These are phyloP conservation scores for Chlamydomonas applanata DNA, from an alignment of 139 green algal genomes.

Conservation along the genomic window DNA sequence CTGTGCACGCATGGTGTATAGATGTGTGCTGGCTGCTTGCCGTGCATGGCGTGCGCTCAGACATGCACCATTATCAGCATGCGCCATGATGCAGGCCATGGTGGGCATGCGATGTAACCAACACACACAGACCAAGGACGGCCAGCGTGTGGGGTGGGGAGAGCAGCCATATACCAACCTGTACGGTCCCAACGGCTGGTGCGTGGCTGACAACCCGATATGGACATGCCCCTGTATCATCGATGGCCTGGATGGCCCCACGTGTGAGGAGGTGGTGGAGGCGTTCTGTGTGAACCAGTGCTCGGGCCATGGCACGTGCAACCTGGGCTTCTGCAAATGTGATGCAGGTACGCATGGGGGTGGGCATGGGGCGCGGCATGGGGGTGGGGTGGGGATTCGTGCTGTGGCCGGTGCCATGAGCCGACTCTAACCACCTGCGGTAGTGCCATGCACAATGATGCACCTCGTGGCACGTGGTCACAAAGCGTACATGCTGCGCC, in stretches of 20 bases:
- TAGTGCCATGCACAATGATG: too few relatives aligned
- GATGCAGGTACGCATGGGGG: not conserved
- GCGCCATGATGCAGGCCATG: too few relatives aligned
- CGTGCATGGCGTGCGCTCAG: too few relatives aligned
- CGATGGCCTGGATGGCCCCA: conserved; percentile 41
- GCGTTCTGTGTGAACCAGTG: conserved; percentile 63
- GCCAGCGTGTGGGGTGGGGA: not conserved
- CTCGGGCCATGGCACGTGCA: conserved; percentile 49
- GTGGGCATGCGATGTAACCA: too few relatives aligned
- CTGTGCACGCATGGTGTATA: too few relatives aligned
- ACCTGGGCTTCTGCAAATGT: conserved; percentile 62
- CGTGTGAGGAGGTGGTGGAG: conserved; percentile 48
- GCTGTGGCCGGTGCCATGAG: too few relatives aligned
- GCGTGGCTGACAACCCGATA: conserved; percentile 7
- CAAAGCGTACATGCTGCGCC: not conserved
- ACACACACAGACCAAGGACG: not conserved
- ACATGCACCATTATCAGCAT: too few relatives aligned
- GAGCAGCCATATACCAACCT: not conserved
- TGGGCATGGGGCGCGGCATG: too few relatives aligned
- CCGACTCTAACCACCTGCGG: too few relatives aligned
- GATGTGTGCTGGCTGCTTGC: too few relatives aligned
- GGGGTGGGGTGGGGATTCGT: too few relatives aligned
- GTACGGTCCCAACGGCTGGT: conserved; percentile 28
- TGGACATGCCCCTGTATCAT: conserved; percentile 24
- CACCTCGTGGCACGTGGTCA: too few relatives aligned